These are phyloP conservation scores for Salmacisia buchloeana DNA, from an alignment of 1,284 basidiomycete species.

Conservation along the genomic window DNA sequence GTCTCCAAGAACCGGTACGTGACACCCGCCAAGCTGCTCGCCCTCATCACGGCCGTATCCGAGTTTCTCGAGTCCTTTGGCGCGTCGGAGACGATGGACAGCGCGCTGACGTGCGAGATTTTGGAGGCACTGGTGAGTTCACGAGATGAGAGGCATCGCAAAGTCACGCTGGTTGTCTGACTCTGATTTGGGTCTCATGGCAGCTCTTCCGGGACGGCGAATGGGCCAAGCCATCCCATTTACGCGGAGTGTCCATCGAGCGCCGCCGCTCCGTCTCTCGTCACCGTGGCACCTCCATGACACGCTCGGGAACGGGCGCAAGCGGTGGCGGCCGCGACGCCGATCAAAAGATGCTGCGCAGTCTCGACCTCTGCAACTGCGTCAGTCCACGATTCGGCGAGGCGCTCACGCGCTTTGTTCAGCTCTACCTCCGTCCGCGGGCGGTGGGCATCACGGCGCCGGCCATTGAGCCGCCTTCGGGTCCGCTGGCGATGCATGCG, in stretches of 20 bases:
- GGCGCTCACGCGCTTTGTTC: slow-evolving; percentile 75
- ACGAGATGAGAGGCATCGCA: background rate
- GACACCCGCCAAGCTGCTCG: slow-evolving; percentile 70
- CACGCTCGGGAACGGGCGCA: background rate
- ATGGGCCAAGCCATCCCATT: slow-evolving; percentile 28
- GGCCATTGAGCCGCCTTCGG: slow-evolving; percentile 19
- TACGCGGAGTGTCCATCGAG: slow-evolving; percentile 45
- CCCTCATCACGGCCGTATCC: slow-evolving; percentile 37
- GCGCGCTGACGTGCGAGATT: slow-evolving; percentile 41
- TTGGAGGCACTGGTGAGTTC: slow-evolving; percentile 36
- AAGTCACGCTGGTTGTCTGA: background rate
- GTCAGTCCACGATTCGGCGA: slow-evolving; percentile 80
- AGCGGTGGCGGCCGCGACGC: slow-evolving; percentile 13
- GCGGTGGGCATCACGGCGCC: slow-evolving; percentile 2
- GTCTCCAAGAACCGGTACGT: slow-evolving; percentile 85
- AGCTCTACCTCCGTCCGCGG: slow-evolving; percentile 58
- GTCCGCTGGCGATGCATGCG: slow-evolving; percentile 20
- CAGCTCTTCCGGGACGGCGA: slow-evolving; percentile 43
- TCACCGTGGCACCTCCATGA: slow-evolving; percentile 2
- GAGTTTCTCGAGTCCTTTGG: slow-evolving; percentile 45
- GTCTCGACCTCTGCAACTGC: slow-evolving; percentile 88
- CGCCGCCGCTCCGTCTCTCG: slow-evolving; percentile 12
- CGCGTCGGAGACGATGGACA: slow-evolving; percentile 47
- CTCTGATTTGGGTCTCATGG: background rate
- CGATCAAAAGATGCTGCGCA: slow-evolving; percentile 60